A percentile compares a stretch with the other conserved stretches of the same genome.
These are phyloP conservation scores for Fraxinus americana DNA, from an alignment of 257 asterid species.

Conservation along the genomic window DNA sequence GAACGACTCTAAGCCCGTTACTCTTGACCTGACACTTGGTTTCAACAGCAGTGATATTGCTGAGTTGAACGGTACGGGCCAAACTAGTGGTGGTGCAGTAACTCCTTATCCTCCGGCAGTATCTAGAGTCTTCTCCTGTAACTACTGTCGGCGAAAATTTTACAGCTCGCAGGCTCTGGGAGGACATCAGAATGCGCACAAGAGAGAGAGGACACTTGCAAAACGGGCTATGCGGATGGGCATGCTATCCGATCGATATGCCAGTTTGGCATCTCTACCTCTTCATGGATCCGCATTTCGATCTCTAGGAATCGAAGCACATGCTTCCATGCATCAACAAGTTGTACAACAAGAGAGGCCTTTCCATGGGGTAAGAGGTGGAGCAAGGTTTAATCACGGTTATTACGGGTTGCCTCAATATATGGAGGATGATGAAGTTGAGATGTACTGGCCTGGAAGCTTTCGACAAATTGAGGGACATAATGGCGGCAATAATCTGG, in stretches of 20 bases:
- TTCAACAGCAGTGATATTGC: slow-evolving; percentile 32
- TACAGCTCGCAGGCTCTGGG: slow-evolving; percentile 96
- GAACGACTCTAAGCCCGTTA: slow-evolving; percentile 34
- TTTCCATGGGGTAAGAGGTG: slow-evolving; percentile 41
- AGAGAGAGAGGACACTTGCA: slow-evolving; percentile 85
- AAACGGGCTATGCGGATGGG: slow-evolving; percentile 91
- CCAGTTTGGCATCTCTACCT: slow-evolving; percentile 85
- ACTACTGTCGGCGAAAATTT: slow-evolving; percentile 86
- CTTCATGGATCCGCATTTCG: slow-evolving; percentile 71
- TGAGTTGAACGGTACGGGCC: slow-evolving; percentile 28
- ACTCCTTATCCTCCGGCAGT: slow-evolving; percentile 44
- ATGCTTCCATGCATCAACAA: slow-evolving; percentile 64
- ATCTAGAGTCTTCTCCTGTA: slow-evolving; percentile 81
- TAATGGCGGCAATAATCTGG: slow-evolving; percentile 28
- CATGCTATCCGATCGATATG: slow-evolving; percentile 73
- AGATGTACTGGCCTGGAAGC: slow-evolving; percentile 85
- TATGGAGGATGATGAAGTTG: slow-evolving; percentile 64
- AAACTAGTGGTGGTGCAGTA: slow-evolving; percentile 15
- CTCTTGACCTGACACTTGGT: slow-evolving; percentile 80
- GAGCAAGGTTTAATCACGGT: slow-evolving; percentile 69
- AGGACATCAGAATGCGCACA: slow-evolving; percentile 96
- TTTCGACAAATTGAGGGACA: slow-evolving; percentile 65
- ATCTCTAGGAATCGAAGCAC: slow-evolving; percentile 83
- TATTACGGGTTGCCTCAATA: slow-evolving; percentile 59
- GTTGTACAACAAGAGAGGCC: slow-evolving; percentile 39